These are phyloP conservation scores for Microdochium nivale DNA, from an alignment of 2,329 filamentous ascomycete genomes.

Conservation along the genomic window DNA sequence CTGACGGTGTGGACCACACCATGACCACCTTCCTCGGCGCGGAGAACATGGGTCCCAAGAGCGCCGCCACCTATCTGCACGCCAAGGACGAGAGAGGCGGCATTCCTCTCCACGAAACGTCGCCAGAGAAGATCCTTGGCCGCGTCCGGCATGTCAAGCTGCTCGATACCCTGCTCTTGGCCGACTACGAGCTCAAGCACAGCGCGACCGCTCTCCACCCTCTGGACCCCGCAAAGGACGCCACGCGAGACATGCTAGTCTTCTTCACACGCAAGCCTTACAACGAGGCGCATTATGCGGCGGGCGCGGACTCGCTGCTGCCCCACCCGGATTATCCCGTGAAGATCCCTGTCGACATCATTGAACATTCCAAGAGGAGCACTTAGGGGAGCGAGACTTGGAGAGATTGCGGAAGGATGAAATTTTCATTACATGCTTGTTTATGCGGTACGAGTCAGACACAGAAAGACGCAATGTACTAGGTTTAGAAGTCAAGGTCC, in stretches of 20 bases:
- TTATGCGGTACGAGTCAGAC: neutral
- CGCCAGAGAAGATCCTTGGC: conserved; percentile 10
- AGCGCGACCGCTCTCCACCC: conserved; percentile 14
- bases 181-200: conserved; percentile 19
- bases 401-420: neutral
- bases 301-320: conserved; percentile 13
- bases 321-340: conserved; percentile 15
- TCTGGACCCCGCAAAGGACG: conserved; percentile 11
- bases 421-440: neutral
- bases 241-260: conserved; percentile 19
- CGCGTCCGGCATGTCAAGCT: conserved; percentile 16
- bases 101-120: neutral
- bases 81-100: conserved; percentile 15
- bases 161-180: conserved; percentile 18
- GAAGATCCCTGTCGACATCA: conserved; percentile 12
- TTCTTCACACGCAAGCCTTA: conserved; percentile 19
- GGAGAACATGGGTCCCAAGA: conserved; percentile 17
- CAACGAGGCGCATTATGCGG: conserved; percentile 12
- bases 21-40: conserved; percentile 20
- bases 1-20: conserved; percentile 22
- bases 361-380: neutral
- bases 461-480: neutral
- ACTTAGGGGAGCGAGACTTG: neutral
- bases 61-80: conserved; percentile 21
- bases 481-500: too few relatives aligned